phyloP scores from a whole-genome alignment of 331 rosid species.

The Pyrus hybrid region DNA sequence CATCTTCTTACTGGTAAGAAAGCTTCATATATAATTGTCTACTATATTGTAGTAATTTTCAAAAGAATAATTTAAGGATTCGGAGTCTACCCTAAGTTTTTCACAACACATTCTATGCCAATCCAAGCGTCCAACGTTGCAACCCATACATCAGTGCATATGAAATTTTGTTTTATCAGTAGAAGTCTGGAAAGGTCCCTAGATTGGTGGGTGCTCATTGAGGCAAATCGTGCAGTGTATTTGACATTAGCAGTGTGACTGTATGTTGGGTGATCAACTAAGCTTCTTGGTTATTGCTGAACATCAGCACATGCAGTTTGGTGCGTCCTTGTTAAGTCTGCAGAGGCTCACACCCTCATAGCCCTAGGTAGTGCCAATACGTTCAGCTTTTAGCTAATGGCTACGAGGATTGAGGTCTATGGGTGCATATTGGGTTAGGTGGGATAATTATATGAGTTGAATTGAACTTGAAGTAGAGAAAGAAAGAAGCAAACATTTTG shows the following conservation, averaged over 20 bases:
- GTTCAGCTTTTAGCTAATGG: background rate
- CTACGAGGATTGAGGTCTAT: background rate
- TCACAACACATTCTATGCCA: background rate
- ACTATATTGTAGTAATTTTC: too few relatives aligned
- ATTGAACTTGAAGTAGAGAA: background rate
- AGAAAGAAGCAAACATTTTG: background rate
- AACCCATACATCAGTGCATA: background rate
- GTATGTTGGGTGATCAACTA: constrained; percentile 1
- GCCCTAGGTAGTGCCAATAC: background rate
- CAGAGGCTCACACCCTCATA: background rate
- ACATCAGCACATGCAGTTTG: constrained; percentile 3
- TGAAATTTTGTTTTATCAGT: background rate
- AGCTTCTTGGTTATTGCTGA: background rate
- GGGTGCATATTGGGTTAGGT: background rate
- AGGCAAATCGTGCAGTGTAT: background rate
- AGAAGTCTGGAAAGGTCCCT: background rate
- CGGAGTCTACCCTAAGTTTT: too few relatives aligned
- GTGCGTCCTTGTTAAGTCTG: constrained; percentile 8
- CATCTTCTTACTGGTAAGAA: too few relatives aligned
- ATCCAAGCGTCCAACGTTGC: background rate
- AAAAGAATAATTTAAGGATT: too few relatives aligned
- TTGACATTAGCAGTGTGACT: background rate
- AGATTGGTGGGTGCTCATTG: background rate
- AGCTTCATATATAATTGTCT: too few relatives aligned
- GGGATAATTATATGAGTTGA: background rate